A percentile compares a stretch with the other conserved stretches of the same genome.
phyloP scores from a whole-genome alignment of 2,329 filamentous ascomycete genomes.

The Apiospora phragmitis region DNA sequence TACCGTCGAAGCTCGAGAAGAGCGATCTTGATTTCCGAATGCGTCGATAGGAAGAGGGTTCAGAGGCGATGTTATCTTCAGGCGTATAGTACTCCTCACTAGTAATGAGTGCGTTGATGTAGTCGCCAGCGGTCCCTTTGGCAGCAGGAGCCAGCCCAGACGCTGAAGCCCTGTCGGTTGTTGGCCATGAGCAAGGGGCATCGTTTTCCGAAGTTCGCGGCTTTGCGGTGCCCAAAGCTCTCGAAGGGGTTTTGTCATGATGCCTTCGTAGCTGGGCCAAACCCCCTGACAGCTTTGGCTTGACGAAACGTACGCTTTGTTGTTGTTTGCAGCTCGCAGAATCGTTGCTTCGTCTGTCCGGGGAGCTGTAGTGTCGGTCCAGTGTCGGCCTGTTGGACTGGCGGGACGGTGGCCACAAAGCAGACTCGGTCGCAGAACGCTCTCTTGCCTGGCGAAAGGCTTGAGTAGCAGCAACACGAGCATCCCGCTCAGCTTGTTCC shows the following conservation, averaged over 20 bases:
- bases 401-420: slow-evolving; percentile 35
- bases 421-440: slow-evolving; percentile 36
- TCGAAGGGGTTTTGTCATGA: slow-evolving; percentile 10
- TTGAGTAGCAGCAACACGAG: slow-evolving; percentile 60
- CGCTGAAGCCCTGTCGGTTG: slow-evolving; percentile 21
- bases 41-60: slow-evolving; percentile 48
- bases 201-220: slow-evolving; percentile 6
- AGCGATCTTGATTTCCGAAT: slow-evolving; percentile 58
- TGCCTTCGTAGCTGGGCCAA: not conserved
- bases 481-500: slow-evolving; percentile 54
- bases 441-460: slow-evolving; percentile 58
- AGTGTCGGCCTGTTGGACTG: slow-evolving; percentile 17
- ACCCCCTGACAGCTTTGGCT: slow-evolving; percentile 13
- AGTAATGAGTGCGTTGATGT: slow-evolving; percentile 37
- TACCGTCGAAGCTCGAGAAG: slow-evolving; percentile 38
- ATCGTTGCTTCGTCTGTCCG: slow-evolving; percentile 21
- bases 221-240: slow-evolving; percentile 5
- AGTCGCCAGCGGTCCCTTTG: slow-evolving; percentile 34
- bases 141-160: slow-evolving; percentile 28
- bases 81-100: slow-evolving; percentile 46
- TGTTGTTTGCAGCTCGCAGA: slow-evolving; percentile 42
- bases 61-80: slow-evolving; percentile 49
- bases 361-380: slow-evolving; percentile 19
- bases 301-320: slow-evolving; percentile 58
- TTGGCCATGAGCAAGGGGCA: slow-evolving; percentile 14